Conservation (phyloP, 768 basidiomycete genomes). For the Collybia sp. region DNA sequence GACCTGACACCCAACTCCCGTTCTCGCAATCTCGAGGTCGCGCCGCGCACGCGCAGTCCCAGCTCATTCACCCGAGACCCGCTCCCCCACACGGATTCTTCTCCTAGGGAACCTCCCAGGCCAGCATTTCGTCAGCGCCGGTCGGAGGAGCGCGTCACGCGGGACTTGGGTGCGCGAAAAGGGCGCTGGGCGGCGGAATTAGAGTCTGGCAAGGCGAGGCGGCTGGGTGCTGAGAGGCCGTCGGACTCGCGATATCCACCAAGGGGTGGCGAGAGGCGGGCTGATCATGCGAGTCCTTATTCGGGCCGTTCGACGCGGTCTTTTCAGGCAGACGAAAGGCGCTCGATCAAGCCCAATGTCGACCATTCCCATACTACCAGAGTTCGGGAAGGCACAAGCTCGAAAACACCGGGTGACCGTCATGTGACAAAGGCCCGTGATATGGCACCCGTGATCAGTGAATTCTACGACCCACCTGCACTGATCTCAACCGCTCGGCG, state of each 20-base stretch:
- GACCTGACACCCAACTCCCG: conserved; percentile 6
- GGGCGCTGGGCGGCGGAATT: background rate
- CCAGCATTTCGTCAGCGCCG: background rate
- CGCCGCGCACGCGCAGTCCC: conserved; percentile 1
- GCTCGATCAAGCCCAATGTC: background rate
- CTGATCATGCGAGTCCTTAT: background rate
- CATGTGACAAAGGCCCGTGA: background rate
- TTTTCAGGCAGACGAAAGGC: background rate
- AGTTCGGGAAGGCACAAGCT: background rate
- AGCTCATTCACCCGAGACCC: conserved; percentile 9
- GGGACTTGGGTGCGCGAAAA: background rate
- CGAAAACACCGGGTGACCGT: background rate
- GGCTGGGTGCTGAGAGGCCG: background rate
- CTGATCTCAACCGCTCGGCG: conserved; percentile 9
- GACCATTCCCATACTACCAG: background rate
- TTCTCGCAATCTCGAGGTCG: conserved; percentile 8
- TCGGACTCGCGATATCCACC: background rate
- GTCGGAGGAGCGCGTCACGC: background rate
- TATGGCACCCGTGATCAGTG: background rate
- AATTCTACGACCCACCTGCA: conserved; percentile 3
- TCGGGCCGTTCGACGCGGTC: background rate
- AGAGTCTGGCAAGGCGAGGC: background rate
- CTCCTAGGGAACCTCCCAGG: background rate
- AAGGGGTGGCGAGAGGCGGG: background rate
- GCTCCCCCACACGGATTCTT: conserved; percentile 8